Conservation (phyloP, 331 rosid species). For the Pyracantha coccinea region DNA sequence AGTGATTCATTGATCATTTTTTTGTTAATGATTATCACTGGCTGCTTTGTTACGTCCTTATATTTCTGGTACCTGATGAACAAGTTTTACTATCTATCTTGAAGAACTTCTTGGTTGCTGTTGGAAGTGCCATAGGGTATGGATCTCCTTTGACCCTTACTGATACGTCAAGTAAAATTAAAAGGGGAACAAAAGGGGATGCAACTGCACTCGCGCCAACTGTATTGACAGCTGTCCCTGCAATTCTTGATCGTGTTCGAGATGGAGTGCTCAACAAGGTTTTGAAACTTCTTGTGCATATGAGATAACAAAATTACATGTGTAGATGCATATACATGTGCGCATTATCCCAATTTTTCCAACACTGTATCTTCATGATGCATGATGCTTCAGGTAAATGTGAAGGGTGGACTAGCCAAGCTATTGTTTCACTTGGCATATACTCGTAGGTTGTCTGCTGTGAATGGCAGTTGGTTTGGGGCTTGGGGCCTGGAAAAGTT, state of each 20-base stretch:
- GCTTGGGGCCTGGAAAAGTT: constrained; percentile 82
- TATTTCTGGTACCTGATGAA: constrained; percentile 17
- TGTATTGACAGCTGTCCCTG: constrained; percentile 87
- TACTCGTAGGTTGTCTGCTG: constrained; percentile 70
- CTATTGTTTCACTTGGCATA: constrained; percentile 81
- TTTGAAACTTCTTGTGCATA: constrained; percentile 17
- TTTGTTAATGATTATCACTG: not conserved
- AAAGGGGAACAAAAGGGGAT: constrained; percentile 82
- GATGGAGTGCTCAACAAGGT: constrained; percentile 94
- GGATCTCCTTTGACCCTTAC: constrained; percentile 91
- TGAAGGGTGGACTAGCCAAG: constrained; percentile 71
- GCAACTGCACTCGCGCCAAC: constrained; percentile 69
- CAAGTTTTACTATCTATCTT: constrained; percentile 18
- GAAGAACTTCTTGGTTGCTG: constrained; percentile 70
- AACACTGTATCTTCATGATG: constrained; percentile 15
- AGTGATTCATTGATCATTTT: constrained; percentile 10
- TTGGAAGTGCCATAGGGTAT: constrained; percentile 89
- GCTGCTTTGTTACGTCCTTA: not conserved
- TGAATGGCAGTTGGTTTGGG: constrained; percentile 94
- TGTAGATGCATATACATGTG: not conserved
- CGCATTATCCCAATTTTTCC: not conserved
- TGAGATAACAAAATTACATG: not conserved
- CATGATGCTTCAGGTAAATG: constrained; percentile 48
- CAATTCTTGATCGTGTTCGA: constrained; percentile 95
- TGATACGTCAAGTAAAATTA: constrained; percentile 92